A percentile compares a stretch with the other conserved stretches of the same genome.
These are phyloP conservation scores for Eimeria falciformis DNA, from an alignment of 169 alveolate genomes.

Conservation along the genomic window DNA sequence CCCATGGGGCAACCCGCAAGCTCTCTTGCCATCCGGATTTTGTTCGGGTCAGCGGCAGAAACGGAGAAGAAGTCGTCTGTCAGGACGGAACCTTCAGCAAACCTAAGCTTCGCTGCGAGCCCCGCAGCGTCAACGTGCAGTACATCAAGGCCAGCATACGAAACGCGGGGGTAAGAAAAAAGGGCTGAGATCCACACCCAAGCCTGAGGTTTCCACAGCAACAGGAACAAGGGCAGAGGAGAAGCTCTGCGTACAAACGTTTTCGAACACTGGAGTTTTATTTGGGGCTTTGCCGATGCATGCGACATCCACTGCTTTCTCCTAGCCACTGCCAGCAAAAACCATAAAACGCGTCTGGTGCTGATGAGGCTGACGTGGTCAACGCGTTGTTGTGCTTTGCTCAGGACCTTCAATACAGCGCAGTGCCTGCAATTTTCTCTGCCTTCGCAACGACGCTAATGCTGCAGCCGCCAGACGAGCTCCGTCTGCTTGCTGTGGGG, in stretches of 20 bases:
- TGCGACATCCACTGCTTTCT: not conserved
- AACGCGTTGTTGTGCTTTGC: not conserved
- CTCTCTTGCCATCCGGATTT: conserved; percentile 68
- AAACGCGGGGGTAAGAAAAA: conserved; percentile 64
- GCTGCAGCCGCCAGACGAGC: conserved; percentile 66
- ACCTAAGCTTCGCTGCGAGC: conserved; percentile 72
- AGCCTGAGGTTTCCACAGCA: no score
- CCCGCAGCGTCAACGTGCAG: conserved; percentile 55
- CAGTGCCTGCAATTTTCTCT: conserved; percentile 64
- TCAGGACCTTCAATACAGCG: conserved; percentile 73
- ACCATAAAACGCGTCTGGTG: no score
- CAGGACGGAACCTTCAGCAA: conserved; percentile 74
- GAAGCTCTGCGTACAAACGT: not conserved
- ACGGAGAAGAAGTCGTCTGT: conserved; percentile 75
- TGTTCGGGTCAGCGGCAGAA: conserved; percentile 64
- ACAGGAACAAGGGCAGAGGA: no score
- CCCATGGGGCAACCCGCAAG: conserved; percentile 70
- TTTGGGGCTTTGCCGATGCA: no score
- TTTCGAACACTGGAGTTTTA: no score
- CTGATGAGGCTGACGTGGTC: no score
- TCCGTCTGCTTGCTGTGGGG: conserved; percentile 73
- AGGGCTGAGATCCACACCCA: not conserved
- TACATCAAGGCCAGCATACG: conserved; percentile 56
- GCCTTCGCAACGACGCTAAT: conserved; percentile 65
- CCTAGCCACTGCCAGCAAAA: not conserved